phyloP scores from a whole-genome alignment of 2,329 filamentous ascomycete species.

The Cladosporium sphaerospermum region DNA sequence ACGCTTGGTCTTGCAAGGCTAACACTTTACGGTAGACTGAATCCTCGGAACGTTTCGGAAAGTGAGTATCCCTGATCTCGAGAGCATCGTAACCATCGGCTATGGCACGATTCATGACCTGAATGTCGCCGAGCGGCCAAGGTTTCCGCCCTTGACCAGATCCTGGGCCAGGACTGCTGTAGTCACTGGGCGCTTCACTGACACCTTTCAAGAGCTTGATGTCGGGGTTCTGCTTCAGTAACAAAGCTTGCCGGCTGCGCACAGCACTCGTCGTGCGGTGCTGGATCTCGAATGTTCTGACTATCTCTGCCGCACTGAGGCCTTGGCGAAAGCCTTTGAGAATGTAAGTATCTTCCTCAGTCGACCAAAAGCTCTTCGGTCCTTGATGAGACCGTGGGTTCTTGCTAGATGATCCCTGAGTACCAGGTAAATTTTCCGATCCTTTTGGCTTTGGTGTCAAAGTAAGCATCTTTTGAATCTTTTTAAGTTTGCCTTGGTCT shows the following conservation, averaged over 20 bases:
- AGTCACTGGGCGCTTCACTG: not conserved
- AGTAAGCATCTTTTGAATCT: not conserved
- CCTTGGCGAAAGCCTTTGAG: not conserved
- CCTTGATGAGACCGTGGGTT: slow-evolving; percentile 1
- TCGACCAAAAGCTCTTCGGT: not conserved
- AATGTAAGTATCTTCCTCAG: not conserved
- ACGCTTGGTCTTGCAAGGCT: slow-evolving; percentile 2
- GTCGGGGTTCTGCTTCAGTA: slow-evolving; percentile 1
- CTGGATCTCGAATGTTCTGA: not conserved
- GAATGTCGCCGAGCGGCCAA: slow-evolving; percentile 1
- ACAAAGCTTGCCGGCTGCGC: not conserved
- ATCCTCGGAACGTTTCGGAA: slow-evolving; percentile 1
- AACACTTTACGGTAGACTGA: slow-evolving; percentile 1
- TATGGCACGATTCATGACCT: slow-evolving; percentile 4
- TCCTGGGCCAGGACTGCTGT: not conserved
- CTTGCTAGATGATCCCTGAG: not conserved
- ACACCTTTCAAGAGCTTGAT: not conserved
- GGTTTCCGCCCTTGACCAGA: not conserved
- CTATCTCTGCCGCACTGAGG: not conserved
- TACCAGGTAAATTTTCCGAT: not conserved
- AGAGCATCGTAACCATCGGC: slow-evolving; percentile 1
- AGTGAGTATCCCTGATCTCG: not conserved
- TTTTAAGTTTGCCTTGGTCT: not conserved
- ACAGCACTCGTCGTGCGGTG: slow-evolving; percentile 8
- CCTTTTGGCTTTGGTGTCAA: not conserved